Evolutionary conservation across 2,329 filamentous ascomycete genomes (phyloP), one percentile per base, ranked within the genome.

Genomic region (Talaromyces sp.): DNA sequence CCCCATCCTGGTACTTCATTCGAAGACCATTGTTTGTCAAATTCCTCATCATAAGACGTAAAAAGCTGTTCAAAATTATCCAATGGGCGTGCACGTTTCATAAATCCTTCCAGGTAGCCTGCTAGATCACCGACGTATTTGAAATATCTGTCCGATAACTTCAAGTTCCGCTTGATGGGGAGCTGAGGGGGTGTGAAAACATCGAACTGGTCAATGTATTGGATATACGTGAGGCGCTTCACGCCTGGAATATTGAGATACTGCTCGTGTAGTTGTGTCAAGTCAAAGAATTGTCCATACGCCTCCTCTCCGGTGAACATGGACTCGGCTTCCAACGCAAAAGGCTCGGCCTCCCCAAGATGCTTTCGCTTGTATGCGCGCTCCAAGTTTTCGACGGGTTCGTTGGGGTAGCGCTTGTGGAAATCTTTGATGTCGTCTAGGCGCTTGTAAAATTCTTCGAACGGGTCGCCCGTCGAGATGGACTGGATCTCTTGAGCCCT

Each of bases 251-350:
- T 82, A 72, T 99, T 99, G 63, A 97, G 83, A 72, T 92, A 99
- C 15, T 89, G 83, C 71, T 98, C 93, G 75, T 98, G 93, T 67
- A 88, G 85, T 44, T 82, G 84, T 19, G 89, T 93, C 54, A 99
- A 79, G 74, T 99, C 95, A 70, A 99, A 90, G 76, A 91, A 99
- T 68, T 92, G 89, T 51, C 95, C 95, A 70, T 90, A 97, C 0
- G 89, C 89, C 75, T 99, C 95, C 76, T 99, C 96, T 64, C 95
- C 95, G 0, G 92, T 96, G 76, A 99, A 99, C 81, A 98, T 89
- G 62, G 86, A 87, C 71, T 98, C 93, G 55, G 97, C 88, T 58
- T 93, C 86, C 51, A 85, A 86, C 4, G 84, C 82, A 60, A 85
- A 75, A 1, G 82, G 79, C 54, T 89, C 85, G 56, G 86, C 85